Percentiles rank a stretch among this genome's conserved stretches.
These are phyloP conservation scores for Moniliella sp. DNA, from an alignment of 1,284 basidiomycete genomes.

Conservation along the genomic window DNA sequence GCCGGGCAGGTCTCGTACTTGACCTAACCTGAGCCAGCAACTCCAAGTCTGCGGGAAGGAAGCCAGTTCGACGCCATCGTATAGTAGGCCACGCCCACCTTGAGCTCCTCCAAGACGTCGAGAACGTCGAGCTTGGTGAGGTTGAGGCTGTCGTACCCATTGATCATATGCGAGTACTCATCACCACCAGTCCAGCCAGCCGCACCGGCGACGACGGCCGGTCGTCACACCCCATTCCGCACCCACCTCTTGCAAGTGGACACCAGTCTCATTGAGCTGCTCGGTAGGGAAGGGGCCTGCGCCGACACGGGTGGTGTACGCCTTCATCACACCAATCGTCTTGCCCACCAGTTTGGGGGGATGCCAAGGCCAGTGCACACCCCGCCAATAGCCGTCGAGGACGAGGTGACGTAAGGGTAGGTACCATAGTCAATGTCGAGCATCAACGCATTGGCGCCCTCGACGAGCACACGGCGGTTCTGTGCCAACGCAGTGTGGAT, in stretches of 20 bases:
- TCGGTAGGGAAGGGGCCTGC: constrained; percentile 94
- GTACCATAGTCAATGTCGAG: constrained; percentile 93
- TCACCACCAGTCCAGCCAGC: constrained; percentile 86
- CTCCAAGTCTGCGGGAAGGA: constrained; percentile 51
- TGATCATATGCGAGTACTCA: constrained; percentile 80
- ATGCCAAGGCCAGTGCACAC: constrained; percentile 89
- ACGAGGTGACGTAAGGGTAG: constrained; percentile 88
- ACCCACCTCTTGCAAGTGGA: constrained; percentile 78
- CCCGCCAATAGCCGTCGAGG: constrained; percentile 73
- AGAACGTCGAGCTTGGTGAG: constrained; percentile 88
- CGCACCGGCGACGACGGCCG: constrained; percentile 71
- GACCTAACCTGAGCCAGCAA: constrained; percentile 61
- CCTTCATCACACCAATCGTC: constrained; percentile 79
- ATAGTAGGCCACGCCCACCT: constrained; percentile 62
- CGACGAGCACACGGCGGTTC: constrained; percentile 66
- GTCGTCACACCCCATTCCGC: constrained; percentile 78
- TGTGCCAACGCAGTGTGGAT: constrained; percentile 50
- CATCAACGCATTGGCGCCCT: constrained; percentile 95
- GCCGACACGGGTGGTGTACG: constrained; percentile 89
- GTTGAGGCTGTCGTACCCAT: constrained; percentile 82
- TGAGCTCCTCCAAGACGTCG: constrained; percentile 65
- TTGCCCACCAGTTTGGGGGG: constrained; percentile 67
- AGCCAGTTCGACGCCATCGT: too few relatives aligned
- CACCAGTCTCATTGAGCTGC: constrained; percentile 63
- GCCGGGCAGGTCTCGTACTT: constrained; percentile 74